Evolutionary conservation across 805 yeast species (phyloP).

Genomic region (Candida ortonii): DNA sequence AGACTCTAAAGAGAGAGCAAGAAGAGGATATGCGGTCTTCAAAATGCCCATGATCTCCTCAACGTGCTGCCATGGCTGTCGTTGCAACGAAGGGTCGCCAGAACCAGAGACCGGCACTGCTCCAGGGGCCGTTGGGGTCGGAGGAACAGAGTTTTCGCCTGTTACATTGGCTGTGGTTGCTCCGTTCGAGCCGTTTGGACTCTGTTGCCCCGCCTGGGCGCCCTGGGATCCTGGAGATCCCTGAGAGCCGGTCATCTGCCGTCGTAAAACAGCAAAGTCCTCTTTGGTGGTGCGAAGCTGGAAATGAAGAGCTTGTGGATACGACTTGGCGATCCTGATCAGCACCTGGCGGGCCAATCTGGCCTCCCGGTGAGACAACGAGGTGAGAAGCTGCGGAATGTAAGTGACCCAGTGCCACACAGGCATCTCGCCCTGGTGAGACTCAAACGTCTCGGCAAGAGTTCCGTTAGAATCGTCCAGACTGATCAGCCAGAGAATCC

Average conservation of each 20-base stretch:
- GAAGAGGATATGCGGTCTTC: constrained; percentile 92
- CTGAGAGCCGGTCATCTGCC: constrained; percentile 60
- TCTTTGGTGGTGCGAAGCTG: constrained; percentile 93
- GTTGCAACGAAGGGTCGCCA: constrained; percentile 8
- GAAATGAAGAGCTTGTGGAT: constrained; percentile 97
- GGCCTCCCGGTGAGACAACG: constrained; percentile 90
- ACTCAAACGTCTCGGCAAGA: constrained; percentile 82
- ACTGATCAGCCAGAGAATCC: constrained; percentile 91
- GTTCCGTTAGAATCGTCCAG: constrained; percentile 83
- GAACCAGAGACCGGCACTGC: constrained; percentile 4
- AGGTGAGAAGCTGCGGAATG: constrained; percentile 88
- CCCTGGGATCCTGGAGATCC: no score
- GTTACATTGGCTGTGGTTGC: constrained; percentile 2
- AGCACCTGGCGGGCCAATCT: constrained; percentile 81
- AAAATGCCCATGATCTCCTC: constrained; percentile 90
- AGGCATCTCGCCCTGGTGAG: constrained; percentile 93
- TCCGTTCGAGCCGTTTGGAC: constrained; percentile 13
- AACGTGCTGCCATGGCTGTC: constrained; percentile 90
- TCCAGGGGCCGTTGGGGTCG: constrained; percentile 10
- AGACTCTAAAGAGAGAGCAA: constrained; percentile 90
- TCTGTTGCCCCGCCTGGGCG: constrained; percentile 37
- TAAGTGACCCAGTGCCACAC: constrained; percentile 99
- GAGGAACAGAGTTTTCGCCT: constrained; percentile 8
- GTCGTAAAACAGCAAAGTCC: constrained; percentile 82
- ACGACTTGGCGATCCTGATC: constrained; percentile 89